Evolutionary conservation across 2,329 filamentous ascomycete species (phyloP).

Genomic region (Aspergillus unguis): DNA sequence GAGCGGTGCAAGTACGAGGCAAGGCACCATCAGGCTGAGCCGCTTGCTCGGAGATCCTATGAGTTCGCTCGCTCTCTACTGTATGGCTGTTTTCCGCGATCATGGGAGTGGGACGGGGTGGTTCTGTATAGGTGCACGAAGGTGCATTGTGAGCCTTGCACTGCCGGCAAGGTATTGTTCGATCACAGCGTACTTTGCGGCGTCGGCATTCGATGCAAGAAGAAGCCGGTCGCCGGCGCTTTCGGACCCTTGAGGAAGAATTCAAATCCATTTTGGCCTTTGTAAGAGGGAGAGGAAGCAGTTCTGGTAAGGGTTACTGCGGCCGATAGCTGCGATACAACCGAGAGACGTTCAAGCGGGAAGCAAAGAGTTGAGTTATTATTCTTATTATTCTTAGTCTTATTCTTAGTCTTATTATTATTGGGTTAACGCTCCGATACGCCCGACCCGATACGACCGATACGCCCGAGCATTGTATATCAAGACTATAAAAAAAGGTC

Average conservation of each 20-base stretch:
- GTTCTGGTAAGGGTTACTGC: too few relatives aligned
- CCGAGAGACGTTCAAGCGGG: too few relatives aligned
- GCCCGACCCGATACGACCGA: too few relatives aligned
- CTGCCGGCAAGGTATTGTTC: constrained; percentile 21
- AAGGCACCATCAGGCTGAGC: background rate
- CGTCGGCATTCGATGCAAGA: constrained; percentile 31
- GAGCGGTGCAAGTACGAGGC: background rate
- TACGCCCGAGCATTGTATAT: too few relatives aligned
- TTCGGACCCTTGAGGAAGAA: background rate
- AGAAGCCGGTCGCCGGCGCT: constrained; percentile 20
- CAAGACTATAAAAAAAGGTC: too few relatives aligned
- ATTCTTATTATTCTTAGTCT: too few relatives aligned
- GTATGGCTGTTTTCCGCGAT: background rate
- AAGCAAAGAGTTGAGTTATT: too few relatives aligned
- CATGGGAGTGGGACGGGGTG: background rate
- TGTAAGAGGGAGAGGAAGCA: too few relatives aligned
- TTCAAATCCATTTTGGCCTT: too few relatives aligned
- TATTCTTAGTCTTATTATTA: too few relatives aligned
- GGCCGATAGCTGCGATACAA: too few relatives aligned
- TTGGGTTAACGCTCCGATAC: too few relatives aligned
- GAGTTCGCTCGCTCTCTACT: background rate
- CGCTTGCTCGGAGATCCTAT: background rate
- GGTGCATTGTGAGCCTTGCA: constrained; percentile 17
- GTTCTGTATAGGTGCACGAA: constrained; percentile 17
- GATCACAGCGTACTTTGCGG: constrained; percentile 32